Evolutionary conservation across 192 early-diverging fungal genomes (phyloP).

Genomic region (Phlyctochytrium arcticum): DNA sequence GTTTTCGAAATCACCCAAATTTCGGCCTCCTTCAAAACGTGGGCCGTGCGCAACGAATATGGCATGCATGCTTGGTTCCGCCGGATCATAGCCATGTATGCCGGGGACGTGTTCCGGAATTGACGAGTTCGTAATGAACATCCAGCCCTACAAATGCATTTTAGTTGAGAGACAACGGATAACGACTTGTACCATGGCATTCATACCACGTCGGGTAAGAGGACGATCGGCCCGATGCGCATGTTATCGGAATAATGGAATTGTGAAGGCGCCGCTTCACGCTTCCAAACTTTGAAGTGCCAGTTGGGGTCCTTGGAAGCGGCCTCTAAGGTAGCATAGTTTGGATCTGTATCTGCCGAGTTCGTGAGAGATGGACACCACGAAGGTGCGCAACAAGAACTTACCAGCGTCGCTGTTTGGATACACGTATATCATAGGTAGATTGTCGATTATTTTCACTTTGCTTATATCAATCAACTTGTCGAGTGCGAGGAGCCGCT

Average conservation of each 20-base stretch:
- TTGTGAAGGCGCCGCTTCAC: conserved; percentile 65
- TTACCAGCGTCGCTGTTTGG: conserved; percentile 32
- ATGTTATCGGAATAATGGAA: conserved; percentile 67
- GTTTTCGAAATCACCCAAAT: conserved; percentile 53
- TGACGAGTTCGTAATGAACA: conserved; percentile 16
- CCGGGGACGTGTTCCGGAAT: conserved; percentile 36
- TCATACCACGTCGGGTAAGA: conserved; percentile 62
- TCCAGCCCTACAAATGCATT: conserved; percentile 14
- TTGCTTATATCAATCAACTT: conserved; percentile 58
- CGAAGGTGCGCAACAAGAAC: no score
- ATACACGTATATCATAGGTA: conserved; percentile 62
- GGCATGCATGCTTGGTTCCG: conserved; percentile 72
- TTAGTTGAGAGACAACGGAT: background rate
- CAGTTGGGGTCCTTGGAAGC: conserved; percentile 24
- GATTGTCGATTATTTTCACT: conserved; percentile 53
- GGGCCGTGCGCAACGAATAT: conserved; percentile 81
- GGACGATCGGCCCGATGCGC: conserved; percentile 71
- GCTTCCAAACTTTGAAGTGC: conserved; percentile 56
- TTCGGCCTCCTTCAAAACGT: conserved; percentile 34
- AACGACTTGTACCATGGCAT: background rate
- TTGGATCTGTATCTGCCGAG: no score
- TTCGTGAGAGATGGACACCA: no score
- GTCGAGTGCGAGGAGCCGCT: conserved; percentile 69
- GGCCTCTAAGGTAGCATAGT: no score
- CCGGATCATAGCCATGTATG: conserved; percentile 82